phyloP scores from a whole-genome alignment of 257 asterid genomes.

The Parsonsia alboflavescens region DNA sequence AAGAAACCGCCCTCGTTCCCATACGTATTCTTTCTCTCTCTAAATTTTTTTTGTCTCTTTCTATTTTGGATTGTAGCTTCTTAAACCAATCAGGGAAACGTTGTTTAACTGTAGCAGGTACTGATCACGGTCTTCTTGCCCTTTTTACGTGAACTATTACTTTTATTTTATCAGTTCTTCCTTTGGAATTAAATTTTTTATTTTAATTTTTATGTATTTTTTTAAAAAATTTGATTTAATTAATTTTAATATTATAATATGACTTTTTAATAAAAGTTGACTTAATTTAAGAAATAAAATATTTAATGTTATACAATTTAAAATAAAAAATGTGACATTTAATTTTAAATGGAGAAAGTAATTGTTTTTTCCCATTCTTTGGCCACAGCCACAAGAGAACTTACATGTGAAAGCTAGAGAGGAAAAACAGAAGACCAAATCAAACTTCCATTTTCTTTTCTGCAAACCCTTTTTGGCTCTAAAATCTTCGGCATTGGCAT shows the following conservation, averaged over 20 bases:
- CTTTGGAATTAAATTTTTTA: no score
- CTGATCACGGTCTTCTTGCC: conserved; percentile 5
- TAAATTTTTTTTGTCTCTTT: conserved; percentile 21
- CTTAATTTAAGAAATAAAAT: no score
- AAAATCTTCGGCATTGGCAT: conserved; percentile 25
- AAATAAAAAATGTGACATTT: no score
- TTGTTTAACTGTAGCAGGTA: conserved; percentile 11
- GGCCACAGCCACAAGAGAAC: not conserved
- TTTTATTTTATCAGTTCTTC: no score
- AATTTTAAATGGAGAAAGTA: no score
- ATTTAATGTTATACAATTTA: no score
- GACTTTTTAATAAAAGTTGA: no score
- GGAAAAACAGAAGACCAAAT: not conserved
- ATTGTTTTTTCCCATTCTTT: no score
- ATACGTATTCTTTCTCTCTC: not conserved
- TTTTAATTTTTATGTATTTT: no score
- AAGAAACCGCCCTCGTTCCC: conserved; percentile 16
- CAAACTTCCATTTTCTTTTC: not conserved
- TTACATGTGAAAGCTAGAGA: conserved; percentile 9
- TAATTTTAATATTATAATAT: no score
- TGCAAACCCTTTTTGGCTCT: not conserved
- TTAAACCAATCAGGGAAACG: not conserved
- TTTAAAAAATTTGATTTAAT: no score
- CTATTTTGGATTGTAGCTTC: conserved; percentile 29
- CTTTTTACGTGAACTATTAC: not conserved